Base-by-base conservation (phyloP, 129 eudicot species). In the Smallanthus sonchifolius region DNA sequence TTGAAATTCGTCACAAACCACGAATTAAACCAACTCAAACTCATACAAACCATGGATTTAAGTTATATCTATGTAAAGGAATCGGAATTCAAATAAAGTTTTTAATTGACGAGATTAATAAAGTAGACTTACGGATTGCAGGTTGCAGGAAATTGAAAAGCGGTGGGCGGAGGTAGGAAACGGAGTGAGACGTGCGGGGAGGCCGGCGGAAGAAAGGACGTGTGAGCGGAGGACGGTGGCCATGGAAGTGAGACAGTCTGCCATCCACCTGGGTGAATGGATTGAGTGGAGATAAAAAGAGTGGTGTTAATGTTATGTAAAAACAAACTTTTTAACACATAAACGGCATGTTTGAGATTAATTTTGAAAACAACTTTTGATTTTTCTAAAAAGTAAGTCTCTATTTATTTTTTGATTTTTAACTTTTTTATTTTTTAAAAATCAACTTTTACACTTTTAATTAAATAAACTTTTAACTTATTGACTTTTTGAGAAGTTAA, bases 121-220 rank as follows among this genome's bases (percentile, higher is more conserved):
- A 42, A 39, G 28, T 0, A 28, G 15, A 51, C 73, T 65, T 65
- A 75, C 79, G 19, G 79, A 39, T 65, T 51, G 72, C 65, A 75
- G 73, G 79, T 39, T 65, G 79, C 79, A 75, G 14, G 79, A 75
- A 38, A 75, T 4, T 28, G 79, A 51, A 51, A 45, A 32, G 24
- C 47, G 47, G 59, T 36, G 55, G 47, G 5, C 35, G 45, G 75
- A 70, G 44, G 61, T 8, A 15, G 60, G 42, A 43, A 36, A 35
- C n/a, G 70, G 61, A 64, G 54, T 24, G 52, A n/a, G 20, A 32
- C 30, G 30, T 24, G 30, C 30, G 30, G 30, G 30, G 30, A 24
- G 30, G 30, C 69, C 7, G 16, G 77, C n/a, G 60, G 78, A 45
- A 17, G 78, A 74, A 13, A 34, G 61, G 51, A 45, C 17, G 7